These are phyloP conservation scores for Talaromyces albobiverticillius DNA, from an alignment of 2,329 filamentous ascomycete genomes.

Conservation along the genomic window DNA sequence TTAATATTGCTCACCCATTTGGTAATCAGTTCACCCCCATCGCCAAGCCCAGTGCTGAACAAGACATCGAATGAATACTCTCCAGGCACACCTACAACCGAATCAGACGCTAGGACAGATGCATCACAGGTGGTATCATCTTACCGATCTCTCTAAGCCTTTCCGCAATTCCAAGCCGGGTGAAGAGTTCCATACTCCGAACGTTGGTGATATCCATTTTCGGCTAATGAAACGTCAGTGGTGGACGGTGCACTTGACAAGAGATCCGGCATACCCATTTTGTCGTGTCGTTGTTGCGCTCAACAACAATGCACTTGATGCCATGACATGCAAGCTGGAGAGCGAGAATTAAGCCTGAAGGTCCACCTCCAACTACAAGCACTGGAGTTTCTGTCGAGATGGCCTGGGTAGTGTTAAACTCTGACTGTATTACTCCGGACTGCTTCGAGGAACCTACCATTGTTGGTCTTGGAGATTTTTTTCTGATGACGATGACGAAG, in stretches of 20 bases:
- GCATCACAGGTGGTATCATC: background rate
- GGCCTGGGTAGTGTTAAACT: too few species aligned
- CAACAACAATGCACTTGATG: background rate
- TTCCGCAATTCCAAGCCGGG: background rate
- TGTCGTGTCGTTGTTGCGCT: background rate
- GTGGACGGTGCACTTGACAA: too few species aligned
- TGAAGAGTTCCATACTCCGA: background rate
- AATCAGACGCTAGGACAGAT: background rate
- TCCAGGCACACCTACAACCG: background rate
- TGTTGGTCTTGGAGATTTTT: too few species aligned
- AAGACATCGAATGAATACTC: background rate
- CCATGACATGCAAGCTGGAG: background rate
- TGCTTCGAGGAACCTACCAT: too few species aligned
- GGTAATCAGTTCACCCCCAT: background rate
- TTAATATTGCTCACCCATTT: background rate
- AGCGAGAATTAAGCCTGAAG: background rate
- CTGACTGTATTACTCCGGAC: too few species aligned
- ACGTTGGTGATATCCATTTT: background rate
- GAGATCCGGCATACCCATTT: background rate
- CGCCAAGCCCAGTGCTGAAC: background rate
- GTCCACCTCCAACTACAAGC: background rate
- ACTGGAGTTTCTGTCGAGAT: background rate
- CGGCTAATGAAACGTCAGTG: background rate
- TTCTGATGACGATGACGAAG: too few species aligned
- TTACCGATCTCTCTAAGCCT: background rate